Conservation (phyloP, 164 flowering plant genomes). For the Nymphaea colorata region DNA sequence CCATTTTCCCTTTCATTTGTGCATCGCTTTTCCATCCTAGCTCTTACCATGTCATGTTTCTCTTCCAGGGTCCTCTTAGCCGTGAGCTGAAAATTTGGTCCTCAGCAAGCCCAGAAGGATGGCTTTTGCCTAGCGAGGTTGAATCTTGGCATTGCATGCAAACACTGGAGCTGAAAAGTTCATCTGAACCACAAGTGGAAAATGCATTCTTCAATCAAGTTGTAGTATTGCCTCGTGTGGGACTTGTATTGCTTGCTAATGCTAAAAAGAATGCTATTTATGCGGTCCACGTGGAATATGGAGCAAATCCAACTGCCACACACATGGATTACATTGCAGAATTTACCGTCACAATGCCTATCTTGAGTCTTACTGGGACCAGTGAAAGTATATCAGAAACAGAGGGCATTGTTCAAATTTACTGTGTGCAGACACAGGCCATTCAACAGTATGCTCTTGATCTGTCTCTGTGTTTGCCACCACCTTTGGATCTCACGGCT, state of each 20-base stretch:
- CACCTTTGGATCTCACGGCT: conserved; percentile 43
- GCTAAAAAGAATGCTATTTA: conserved; percentile 91
- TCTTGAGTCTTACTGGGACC: conserved; percentile 94
- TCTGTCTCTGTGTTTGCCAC: conserved; percentile 72
- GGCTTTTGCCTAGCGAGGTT: conserved; percentile 76
- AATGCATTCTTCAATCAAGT: conserved; percentile 96
- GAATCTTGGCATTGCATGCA: conserved; percentile 88
- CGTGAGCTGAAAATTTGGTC: conserved; percentile 82
- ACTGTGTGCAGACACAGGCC: conserved; percentile 97
- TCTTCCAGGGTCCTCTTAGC: conserved; percentile 66
- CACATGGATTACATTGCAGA: conserved; percentile 91
- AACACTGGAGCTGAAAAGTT: conserved; percentile 73
- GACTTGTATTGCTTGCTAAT: conserved; percentile 75
- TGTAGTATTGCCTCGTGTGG: conserved; percentile 57
- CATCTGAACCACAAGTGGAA: conserved; percentile 42
- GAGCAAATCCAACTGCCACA: conserved; percentile 56
- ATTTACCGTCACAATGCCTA: conserved; percentile 95
- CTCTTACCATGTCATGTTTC: not conserved
- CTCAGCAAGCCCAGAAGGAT: conserved; percentile 85
- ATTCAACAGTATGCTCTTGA: conserved; percentile 96
- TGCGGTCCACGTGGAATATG: conserved; percentile 85
- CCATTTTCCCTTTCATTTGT: too few relatives aligned
- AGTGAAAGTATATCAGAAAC: conserved; percentile 54
- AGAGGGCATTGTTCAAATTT: conserved; percentile 67
- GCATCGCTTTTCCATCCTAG: not conserved